Conservation (phyloP, 1,284 basidiomycete genomes). For the Moesziomyces parantarcticus region DNA sequence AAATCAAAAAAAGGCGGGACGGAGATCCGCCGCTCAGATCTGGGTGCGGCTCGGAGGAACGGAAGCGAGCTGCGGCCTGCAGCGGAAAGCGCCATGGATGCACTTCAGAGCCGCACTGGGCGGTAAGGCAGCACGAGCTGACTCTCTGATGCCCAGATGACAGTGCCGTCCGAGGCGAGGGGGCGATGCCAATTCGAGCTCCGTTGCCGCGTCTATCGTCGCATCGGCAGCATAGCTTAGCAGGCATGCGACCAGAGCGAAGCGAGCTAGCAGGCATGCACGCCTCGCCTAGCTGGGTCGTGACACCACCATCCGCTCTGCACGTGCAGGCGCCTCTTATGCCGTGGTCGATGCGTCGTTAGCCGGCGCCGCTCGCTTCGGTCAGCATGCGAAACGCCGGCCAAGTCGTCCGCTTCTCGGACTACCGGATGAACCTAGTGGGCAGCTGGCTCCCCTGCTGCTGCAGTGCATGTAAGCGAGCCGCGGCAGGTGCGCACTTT, state of each 20-base stretch:
- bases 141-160: too few species aligned
- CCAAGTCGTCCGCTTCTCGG: too few species aligned
- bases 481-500: too few species aligned
- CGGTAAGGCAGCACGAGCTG: neutral
- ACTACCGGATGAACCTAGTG: too few species aligned
- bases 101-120: neutral
- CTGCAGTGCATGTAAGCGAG: too few species aligned
- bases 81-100: conserved; percentile 17
- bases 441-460: too few species aligned
- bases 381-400: too few species aligned
- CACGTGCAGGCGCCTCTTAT: neutral
- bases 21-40: neutral
- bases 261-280: neutral
- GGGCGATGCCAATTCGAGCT: too few species aligned
- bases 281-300: neutral
- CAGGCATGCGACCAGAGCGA: too few species aligned
- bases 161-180: too few species aligned
- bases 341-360: neutral
- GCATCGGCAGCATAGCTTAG: too few species aligned
- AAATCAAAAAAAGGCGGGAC: neutral
- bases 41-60: neutral
- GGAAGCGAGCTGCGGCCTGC: conserved; percentile 15
- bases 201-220: too few species aligned
- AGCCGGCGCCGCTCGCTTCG: neutral
- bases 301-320: neutral